These are phyloP conservation scores for Colletotrichum truncatum DNA, from an alignment of 2,329 filamentous ascomycete genomes.

Conservation along the genomic window DNA sequence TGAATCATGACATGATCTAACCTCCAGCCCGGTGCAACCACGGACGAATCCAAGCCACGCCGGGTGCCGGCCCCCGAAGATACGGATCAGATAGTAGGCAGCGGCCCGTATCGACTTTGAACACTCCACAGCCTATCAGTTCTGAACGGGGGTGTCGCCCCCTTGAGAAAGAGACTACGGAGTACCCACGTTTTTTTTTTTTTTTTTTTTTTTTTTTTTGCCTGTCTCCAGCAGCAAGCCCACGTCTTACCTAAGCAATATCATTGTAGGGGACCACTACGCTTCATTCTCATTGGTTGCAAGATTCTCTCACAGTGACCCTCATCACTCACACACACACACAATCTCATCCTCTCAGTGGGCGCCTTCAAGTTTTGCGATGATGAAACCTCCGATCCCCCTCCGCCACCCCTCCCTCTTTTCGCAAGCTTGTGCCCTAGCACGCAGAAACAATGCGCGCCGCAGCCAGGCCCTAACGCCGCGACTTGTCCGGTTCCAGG, in stretches of 20 bases:
- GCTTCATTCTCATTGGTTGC: conserved; percentile 21
- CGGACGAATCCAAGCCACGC: background rate
- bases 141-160: background rate
- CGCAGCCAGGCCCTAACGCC: conserved; percentile 14
- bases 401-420: conserved; percentile 14
- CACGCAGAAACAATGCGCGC: conserved; percentile 20
- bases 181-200: too few species aligned
- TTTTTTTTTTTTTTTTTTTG: too few species aligned
- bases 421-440: conserved; percentile 22
- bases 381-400: conserved; percentile 25
- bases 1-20: conserved; percentile 23
- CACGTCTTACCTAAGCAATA: conserved; percentile 16
- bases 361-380: conserved; percentile 1
- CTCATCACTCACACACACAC: conserved; percentile 21
- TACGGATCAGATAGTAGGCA: background rate
- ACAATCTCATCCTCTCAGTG: background rate
- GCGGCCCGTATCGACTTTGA: background rate
- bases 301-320: conserved; percentile 21
- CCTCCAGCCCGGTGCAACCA: background rate
- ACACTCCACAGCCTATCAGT: background rate
- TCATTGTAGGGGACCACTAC: background rate
- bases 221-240: background rate
- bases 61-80: background rate
- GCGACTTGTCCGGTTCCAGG: conserved; percentile 21
- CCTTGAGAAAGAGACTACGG: background rate